Percentiles rank a stretch among this genome's conserved stretches.
phyloP scores from a whole-genome alignment of 305 asterid genomes.

The Andrographis paniculata region DNA sequence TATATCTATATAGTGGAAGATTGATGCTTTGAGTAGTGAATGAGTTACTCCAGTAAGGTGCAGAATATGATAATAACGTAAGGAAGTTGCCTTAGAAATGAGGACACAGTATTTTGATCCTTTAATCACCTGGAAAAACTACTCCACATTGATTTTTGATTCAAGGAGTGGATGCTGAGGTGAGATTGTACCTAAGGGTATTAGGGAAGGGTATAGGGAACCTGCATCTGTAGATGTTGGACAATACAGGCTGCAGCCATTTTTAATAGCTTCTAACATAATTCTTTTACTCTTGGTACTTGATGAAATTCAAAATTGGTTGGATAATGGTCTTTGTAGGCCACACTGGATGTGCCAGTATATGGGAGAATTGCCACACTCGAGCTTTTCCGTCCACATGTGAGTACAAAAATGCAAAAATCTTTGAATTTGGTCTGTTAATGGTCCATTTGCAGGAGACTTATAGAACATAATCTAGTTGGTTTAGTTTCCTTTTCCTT shows the following conservation, averaged over 20 bases:
- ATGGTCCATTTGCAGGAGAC: slow-evolving; percentile 8
- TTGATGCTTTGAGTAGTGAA: background rate
- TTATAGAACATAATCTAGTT: too few species aligned
- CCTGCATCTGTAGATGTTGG: too few species aligned
- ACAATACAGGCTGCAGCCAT: background rate
- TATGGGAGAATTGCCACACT: slow-evolving; percentile 99
- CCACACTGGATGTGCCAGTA: slow-evolving; percentile 94
- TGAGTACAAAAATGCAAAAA: slow-evolving; percentile 35
- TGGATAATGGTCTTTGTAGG: slow-evolving; percentile 38
- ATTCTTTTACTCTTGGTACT: slow-evolving; percentile 1
- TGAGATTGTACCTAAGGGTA: too few species aligned
- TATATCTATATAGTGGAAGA: background rate
- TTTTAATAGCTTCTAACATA: background rate
- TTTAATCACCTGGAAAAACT: too few species aligned
- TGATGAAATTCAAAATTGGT: slow-evolving; percentile 10
- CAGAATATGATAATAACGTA: too few species aligned
- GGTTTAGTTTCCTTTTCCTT: slow-evolving; percentile 1
- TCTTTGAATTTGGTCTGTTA: slow-evolving; percentile 7
- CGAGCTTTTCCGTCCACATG: slow-evolving; percentile 97
- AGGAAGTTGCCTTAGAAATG: too few species aligned
- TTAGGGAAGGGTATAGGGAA: too few species aligned
- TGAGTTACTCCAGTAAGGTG: too few species aligned
- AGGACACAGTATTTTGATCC: too few species aligned
- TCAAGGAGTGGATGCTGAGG: too few species aligned
- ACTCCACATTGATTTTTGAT: too few species aligned